Evolutionary conservation across 176 grass and related monocot genomes (phyloP).

Genomic region (Oryza rufipogon): DNA sequence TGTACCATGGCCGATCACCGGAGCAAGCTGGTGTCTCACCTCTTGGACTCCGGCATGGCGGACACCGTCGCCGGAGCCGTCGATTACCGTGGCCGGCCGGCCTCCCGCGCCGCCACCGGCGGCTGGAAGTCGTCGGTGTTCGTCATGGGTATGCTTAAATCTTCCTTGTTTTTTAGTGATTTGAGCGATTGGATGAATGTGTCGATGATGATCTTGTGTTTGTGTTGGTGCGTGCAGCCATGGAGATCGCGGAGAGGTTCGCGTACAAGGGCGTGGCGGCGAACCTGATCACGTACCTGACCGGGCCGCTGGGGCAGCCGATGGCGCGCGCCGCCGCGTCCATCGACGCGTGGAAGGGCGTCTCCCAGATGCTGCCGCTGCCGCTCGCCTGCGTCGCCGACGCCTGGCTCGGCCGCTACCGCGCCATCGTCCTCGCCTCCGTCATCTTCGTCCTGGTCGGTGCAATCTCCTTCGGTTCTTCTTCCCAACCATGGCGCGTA

Average conservation of each 20-base stretch:
- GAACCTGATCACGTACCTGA: conserved; percentile 72
- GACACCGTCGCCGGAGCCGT: conserved; percentile 49
- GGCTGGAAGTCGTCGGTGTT: conserved; percentile 77
- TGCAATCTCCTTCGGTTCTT: neutral
- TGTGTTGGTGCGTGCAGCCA: conserved; percentile 22
- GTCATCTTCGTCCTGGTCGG: conserved; percentile 59
- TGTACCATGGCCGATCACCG: conserved; percentile 2
- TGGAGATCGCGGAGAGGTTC: conserved; percentile 61
- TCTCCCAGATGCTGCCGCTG: conserved; percentile 65
- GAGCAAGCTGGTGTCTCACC: neutral
- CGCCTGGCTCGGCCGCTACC: conserved; percentile 64
- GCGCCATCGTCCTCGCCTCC: conserved; percentile 58
- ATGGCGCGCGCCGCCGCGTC: conserved; percentile 60
- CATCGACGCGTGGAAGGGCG: conserved; percentile 62
- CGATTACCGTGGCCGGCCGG: conserved; percentile 54
- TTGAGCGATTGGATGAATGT: neutral
- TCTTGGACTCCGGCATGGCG: neutral
- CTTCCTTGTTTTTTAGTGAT: neutral
- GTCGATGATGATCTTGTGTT: neutral
- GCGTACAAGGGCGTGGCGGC: conserved; percentile 57
- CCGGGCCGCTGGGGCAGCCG: conserved; percentile 56
- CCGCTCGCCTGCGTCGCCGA: conserved; percentile 60
- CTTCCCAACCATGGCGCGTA: no score
- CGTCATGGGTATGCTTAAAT: conserved; percentile 62
- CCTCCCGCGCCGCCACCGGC: conserved; percentile 59